phyloP scores from a whole-genome alignment of 202 grass and related monocot species.

The Setaria italica region DNA sequence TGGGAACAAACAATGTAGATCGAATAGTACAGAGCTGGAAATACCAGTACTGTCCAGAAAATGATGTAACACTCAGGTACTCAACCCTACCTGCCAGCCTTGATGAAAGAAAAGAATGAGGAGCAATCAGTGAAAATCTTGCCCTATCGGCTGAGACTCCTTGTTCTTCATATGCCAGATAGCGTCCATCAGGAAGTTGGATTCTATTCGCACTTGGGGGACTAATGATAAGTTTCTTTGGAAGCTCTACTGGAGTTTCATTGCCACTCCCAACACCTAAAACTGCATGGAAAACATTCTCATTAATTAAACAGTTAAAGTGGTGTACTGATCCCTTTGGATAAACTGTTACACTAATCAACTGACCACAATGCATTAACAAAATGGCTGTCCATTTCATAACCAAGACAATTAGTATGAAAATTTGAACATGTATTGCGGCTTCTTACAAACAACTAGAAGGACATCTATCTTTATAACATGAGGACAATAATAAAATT shows the following conservation, averaged over 20 bases:
- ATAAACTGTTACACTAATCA: constrained; percentile 9
- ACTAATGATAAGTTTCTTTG: constrained; percentile 83
- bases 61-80: neutral
- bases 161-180: constrained; percentile 86
- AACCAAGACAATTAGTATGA: neutral
- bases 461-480: neutral
- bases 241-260: constrained; percentile 59
- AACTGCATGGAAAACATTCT: constrained; percentile 66
- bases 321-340: constrained; percentile 5
- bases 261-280: constrained; percentile 58
- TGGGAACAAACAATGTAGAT: constrained; percentile 37
- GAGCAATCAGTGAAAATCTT: constrained; percentile 83
- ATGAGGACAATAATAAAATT: constrained; percentile 16
- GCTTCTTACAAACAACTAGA: neutral
- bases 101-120: constrained; percentile 97
- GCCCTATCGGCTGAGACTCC: constrained; percentile 73
- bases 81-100: constrained; percentile 70
- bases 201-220: constrained; percentile 79
- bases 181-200: constrained; percentile 83
- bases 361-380: neutral
- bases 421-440: neutral
- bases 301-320: constrained; percentile 38
- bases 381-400: constrained; percentile 23
- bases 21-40: neutral
- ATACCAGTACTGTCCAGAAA: constrained; percentile 25